Evolutionary conservation across 495 filamentous ascomycete genomes (phyloP).

Genomic region (Oleoguttula mirabilis): DNA sequence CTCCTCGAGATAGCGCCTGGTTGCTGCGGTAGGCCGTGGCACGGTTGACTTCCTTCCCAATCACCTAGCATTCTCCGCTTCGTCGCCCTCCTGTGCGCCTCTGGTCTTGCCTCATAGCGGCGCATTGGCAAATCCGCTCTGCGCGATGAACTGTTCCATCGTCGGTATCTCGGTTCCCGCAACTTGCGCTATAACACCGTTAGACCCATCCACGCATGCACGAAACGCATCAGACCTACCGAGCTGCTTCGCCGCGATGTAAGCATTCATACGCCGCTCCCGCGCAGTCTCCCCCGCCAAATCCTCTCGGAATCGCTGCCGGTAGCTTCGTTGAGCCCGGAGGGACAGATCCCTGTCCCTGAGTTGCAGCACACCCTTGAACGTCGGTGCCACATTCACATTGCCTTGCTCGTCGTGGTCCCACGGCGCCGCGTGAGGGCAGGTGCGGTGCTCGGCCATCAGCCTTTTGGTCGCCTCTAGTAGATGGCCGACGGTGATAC

Average conservation of each 20-base stretch:
- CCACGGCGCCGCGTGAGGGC: neutral
- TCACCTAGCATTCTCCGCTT: no score
- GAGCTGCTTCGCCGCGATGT: neutral
- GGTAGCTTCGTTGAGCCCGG: neutral
- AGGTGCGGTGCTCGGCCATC: neutral
- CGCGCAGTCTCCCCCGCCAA: neutral
- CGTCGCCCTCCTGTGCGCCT: no score
- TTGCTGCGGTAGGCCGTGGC: no score
- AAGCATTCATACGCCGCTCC: neutral
- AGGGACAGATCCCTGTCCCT: neutral
- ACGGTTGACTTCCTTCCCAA: no score
- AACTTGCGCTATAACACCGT: no score
- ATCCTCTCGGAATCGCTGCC: neutral
- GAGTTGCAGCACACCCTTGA: neutral
- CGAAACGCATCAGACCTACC: no score
- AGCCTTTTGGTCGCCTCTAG: neutral
- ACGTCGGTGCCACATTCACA: neutral
- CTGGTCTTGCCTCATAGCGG: no score
- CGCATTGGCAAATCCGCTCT: no score
- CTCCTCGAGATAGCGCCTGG: no score
- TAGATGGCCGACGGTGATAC: slow-evolving; percentile 2
- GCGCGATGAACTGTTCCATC: no score
- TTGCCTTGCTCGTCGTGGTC: neutral
- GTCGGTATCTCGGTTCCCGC: no score
- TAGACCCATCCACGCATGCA: no score